Percentiles rank a stretch among this genome's conserved stretches.
These are phyloP conservation scores for Xanthoconium purpureum DNA, from an alignment of 768 basidiomycete species.

Conservation along the genomic window DNA sequence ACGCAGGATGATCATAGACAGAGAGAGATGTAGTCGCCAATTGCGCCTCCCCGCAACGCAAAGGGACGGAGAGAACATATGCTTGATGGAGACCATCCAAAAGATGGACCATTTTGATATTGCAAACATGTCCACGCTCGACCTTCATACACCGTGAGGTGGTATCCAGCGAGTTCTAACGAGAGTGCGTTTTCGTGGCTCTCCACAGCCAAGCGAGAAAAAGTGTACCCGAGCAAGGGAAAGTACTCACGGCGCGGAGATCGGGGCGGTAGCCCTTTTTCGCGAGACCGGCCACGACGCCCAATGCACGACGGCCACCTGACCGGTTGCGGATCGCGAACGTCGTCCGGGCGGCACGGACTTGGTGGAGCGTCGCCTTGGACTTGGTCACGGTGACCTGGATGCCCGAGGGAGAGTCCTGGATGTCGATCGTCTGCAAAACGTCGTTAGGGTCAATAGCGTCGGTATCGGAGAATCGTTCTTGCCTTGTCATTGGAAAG, in stretches of 20 bases:
- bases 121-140: constrained; percentile 95
- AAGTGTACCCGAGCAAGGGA: background rate
- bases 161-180: constrained; percentile 89
- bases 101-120: constrained; percentile 42
- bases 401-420: constrained; percentile 52
- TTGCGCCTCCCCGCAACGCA: constrained; percentile 31
- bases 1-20: constrained; percentile 37
- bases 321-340: constrained; percentile 63
- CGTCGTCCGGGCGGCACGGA: constrained; percentile 47
- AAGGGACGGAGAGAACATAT: constrained; percentile 28
- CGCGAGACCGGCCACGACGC: constrained; percentile 56
- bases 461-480: background rate
- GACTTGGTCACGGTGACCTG: constrained; percentile 64
- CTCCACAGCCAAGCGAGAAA: background rate
- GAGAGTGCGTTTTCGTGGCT: constrained; percentile 58
- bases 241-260: constrained; percentile 63
- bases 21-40: constrained; percentile 24
- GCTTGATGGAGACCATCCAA: constrained; percentile 21
- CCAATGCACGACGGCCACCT: constrained; percentile 66
- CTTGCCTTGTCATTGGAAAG: constrained; percentile 78
- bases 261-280: constrained; percentile 77
- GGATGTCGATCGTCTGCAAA: constrained; percentile 62
- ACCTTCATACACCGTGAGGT: constrained; percentile 66
- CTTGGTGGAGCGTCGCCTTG: constrained; percentile 50
- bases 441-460: background rate